These are phyloP conservation scores for Eimeria tenella DNA, from an alignment of 169 alveolate genomes.

Conservation along the genomic window DNA sequence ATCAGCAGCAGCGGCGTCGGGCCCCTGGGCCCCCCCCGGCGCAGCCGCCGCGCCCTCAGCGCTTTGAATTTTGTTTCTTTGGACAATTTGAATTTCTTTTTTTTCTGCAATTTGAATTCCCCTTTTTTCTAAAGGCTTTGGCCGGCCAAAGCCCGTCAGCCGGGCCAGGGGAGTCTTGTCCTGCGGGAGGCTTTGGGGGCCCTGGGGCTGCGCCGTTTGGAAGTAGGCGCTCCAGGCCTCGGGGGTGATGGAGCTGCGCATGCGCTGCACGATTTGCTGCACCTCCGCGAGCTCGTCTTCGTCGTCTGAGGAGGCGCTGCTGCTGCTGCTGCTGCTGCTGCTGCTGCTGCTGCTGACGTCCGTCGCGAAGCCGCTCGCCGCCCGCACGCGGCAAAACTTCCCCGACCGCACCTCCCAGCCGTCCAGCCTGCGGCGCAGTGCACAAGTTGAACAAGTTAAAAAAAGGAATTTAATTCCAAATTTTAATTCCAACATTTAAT, in stretches of 20 bases:
- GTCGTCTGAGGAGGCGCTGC: conserved; percentile 76
- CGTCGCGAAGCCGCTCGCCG: conserved; percentile 43
- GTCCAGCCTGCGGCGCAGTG: conserved; percentile 67
- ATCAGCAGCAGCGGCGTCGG: not conserved
- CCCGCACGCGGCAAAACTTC: conserved; percentile 75
- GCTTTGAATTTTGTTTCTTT: not conserved
- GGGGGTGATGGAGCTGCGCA: conserved; percentile 31
- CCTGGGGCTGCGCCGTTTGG: not conserved
- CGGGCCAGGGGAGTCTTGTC: conserved; percentile 12
- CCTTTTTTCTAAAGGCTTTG: not conserved
- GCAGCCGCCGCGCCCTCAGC: not conserved
- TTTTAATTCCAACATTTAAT: no score
- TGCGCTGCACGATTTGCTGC: conserved; percentile 3
- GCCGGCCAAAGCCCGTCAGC: not conserved
- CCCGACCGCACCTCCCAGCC: conserved; percentile 77
- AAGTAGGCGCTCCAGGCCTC: conserved; percentile 55
- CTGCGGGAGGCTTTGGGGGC: not conserved
- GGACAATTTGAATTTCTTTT: not conserved
- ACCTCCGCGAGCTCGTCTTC: conserved; percentile 67
- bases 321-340: conserved; percentile 56
- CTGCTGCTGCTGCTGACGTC: conserved; percentile 41
- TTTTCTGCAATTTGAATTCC: not conserved
- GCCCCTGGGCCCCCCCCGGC: not conserved
- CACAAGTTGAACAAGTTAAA: not conserved
- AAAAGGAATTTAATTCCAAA: no score